phyloP scores from a whole-genome alignment of 2,329 filamentous ascomycete genomes.

The Verticillium nonalfalfae region DNA sequence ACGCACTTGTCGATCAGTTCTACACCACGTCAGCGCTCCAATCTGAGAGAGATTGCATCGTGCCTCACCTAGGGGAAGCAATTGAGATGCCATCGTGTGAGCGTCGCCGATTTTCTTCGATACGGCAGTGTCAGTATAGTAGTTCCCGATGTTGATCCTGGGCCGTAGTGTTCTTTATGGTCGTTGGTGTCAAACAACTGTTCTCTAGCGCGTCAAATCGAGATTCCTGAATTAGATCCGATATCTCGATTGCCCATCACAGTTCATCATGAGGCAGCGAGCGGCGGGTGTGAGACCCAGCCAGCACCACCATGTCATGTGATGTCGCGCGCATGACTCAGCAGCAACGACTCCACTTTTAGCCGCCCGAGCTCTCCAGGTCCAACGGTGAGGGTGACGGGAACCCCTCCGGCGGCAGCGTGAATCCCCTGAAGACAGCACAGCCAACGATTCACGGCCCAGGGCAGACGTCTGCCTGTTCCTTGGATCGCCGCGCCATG shows the following conservation, averaged over 20 bases:
- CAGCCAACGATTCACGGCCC: not conserved
- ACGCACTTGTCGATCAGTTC: constrained; percentile 99
- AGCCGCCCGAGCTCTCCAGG: not conserved
- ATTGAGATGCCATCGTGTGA: constrained; percentile 60
- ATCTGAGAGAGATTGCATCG: not conserved
- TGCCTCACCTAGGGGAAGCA: constrained; percentile 61
- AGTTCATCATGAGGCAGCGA: not conserved
- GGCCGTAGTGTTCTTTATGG: too few species aligned
- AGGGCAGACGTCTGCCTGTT: constrained; percentile 23
- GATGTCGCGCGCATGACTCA: constrained; percentile 29
- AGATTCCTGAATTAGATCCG: not conserved
- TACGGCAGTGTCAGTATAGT: not conserved
- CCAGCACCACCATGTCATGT: constrained; percentile 18
- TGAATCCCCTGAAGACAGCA: not conserved
- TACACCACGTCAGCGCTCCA: constrained; percentile 25
- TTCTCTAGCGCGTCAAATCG: not conserved
- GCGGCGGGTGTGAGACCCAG: not conserved
- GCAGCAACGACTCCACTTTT: constrained; percentile 3
- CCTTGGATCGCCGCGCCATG: constrained; percentile 20
- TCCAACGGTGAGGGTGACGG: constrained; percentile 1
- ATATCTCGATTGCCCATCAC: not conserved
- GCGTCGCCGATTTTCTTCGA: not conserved
- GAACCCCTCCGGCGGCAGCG: constrained; percentile 9
- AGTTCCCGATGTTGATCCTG: too few species aligned
- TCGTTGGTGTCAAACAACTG: not conserved